Conservation (phyloP, 164 flowering plant genomes). For the Paratinospora sagittata region DNA sequence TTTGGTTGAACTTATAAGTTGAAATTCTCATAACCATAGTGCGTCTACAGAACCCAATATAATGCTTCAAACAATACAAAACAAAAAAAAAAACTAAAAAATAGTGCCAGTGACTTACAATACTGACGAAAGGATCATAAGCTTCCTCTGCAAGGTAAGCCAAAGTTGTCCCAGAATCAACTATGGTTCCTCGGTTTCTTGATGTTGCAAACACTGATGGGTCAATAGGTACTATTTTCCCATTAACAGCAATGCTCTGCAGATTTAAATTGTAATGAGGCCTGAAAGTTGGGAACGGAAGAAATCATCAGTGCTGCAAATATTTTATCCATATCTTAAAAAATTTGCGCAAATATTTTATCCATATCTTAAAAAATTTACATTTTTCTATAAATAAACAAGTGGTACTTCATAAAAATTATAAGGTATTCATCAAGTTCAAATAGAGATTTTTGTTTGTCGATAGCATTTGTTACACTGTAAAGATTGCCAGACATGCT, state of each 20-base stretch:
- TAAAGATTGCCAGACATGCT: background rate
- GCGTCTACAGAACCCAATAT: no score
- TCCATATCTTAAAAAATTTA: background rate
- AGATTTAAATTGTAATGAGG: conserved; percentile 92
- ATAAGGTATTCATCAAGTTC: background rate
- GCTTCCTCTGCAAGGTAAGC: conserved; percentile 91
- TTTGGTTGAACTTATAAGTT: background rate
- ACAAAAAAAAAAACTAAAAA: no score
- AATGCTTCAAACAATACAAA: no score
- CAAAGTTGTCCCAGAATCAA: conserved; percentile 97
- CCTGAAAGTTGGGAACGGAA: conserved; percentile 46
- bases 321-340: background rate
- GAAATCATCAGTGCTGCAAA: conserved; percentile 9
- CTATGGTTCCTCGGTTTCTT: conserved; percentile 64
- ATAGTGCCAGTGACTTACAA: conserved; percentile 47
- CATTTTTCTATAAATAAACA: background rate
- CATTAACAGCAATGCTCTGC: conserved; percentile 79
- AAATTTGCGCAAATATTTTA: conserved; percentile 4
- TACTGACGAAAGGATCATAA: conserved; percentile 58
- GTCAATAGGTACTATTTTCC: conserved; percentile 63
- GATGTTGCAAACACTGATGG: conserved; percentile 72
- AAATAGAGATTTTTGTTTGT: background rate
- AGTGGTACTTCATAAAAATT: background rate
- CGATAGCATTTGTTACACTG: background rate
- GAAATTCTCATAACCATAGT: no score